Percentiles rank a stretch among this genome's conserved stretches.
Conservation (phyloP, 2,329 filamentous ascomycete genomes). For the Apiospora pterosperma region DNA sequence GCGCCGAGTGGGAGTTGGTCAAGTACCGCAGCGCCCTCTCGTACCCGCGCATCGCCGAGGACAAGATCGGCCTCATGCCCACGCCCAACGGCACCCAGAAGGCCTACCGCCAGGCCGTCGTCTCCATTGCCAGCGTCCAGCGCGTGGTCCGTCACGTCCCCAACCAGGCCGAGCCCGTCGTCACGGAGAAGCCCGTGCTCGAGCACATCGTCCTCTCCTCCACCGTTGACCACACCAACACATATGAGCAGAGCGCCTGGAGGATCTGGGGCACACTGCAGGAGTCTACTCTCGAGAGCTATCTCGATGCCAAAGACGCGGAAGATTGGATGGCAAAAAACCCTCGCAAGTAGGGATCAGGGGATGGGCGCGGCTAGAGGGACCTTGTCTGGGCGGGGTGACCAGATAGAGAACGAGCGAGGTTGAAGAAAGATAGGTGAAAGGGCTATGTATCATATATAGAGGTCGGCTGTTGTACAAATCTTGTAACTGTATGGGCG, state of each 20-base stretch:
- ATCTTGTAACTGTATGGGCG: not conserved
- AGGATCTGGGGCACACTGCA: constrained; percentile 61
- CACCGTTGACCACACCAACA: constrained; percentile 36
- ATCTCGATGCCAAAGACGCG: constrained; percentile 30
- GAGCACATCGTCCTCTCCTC: constrained; percentile 65
- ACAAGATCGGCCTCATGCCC: constrained; percentile 48
- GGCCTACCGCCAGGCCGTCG: constrained; percentile 56
- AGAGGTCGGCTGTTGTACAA: constrained; percentile 6
- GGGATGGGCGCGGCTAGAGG: not conserved
- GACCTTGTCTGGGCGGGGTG: not conserved
- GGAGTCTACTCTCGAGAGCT: constrained; percentile 46
- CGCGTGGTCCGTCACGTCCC: constrained; percentile 44
- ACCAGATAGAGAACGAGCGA: not conserved
- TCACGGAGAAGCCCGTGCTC: constrained; percentile 44
- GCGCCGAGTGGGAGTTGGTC: constrained; percentile 52
- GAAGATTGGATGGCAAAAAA: constrained; percentile 31
- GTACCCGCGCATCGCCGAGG: constrained; percentile 51
- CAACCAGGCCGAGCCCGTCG: constrained; percentile 38
- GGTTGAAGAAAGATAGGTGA: constrained; percentile 3
- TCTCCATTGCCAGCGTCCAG: constrained; percentile 57
- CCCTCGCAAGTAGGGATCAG: not conserved
- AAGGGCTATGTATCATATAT: constrained; percentile 8
- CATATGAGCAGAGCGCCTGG: constrained; percentile 52
- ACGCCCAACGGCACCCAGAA: constrained; percentile 33
- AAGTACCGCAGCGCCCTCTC: constrained; percentile 39